These are phyloP conservation scores for Emericellopsis terricola DNA, from an alignment of 495 filamentous ascomycete genomes.

Conservation along the genomic window DNA sequence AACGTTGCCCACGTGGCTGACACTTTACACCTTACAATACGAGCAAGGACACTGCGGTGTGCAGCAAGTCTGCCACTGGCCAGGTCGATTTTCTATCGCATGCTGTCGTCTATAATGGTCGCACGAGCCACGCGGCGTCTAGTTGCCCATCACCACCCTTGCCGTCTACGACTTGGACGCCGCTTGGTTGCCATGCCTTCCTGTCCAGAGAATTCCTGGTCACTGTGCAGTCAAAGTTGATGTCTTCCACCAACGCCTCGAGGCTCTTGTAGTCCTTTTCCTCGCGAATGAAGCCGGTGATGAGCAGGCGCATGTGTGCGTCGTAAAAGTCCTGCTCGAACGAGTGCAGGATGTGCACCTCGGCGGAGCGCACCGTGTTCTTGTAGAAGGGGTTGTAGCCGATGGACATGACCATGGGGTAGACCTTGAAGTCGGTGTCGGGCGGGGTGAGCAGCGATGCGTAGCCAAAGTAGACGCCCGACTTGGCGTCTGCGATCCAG, in stretches of 20 bases:
- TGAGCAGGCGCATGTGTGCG: constrained; percentile 51
- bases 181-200: constrained; percentile 38
- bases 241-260: constrained; percentile 76
- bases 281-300: constrained; percentile 75
- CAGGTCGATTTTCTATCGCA: no score
- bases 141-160: constrained; percentile 14
- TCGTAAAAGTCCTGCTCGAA: constrained; percentile 74
- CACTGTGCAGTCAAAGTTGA: constrained; percentile 73
- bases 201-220: constrained; percentile 54
- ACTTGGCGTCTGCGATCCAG: constrained; percentile 49
- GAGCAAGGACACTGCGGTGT: no score
- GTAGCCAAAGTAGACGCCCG: constrained; percentile 86
- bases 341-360: constrained; percentile 75
- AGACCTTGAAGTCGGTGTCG: constrained; percentile 21
- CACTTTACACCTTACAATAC: no score
- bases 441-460: constrained; percentile 42
- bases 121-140: constrained; percentile 22
- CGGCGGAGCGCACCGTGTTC: constrained; percentile 63
- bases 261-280: constrained; percentile 75
- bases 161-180: constrained; percentile 20
- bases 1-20: no score
- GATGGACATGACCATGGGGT: constrained; percentile 84
- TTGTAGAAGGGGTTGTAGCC: constrained; percentile 95
- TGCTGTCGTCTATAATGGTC: constrained; percentile 4
- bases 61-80: no score